Evolutionary conservation across 306 rosid genomes (phyloP).

Genomic region (Sicyos baderoa): DNA sequence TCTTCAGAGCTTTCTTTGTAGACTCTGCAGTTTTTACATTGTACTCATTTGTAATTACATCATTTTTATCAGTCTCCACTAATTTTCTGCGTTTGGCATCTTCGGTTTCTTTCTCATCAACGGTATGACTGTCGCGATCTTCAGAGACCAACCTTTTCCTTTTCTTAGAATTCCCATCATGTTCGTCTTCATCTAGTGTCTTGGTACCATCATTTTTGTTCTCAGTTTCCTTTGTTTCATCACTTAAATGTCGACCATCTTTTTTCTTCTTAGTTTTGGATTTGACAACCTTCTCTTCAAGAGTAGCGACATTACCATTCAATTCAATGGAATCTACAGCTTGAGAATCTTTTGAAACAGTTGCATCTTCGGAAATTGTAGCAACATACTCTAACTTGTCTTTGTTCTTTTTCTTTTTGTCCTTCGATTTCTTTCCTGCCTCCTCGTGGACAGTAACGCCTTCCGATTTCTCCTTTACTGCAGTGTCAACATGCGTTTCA

Average conservation of each 20-base stretch:
- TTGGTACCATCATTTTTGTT: constrained; percentile 25
- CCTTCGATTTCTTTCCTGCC: constrained; percentile 40
- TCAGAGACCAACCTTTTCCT: constrained; percentile 52
- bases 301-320: background rate
- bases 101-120: constrained; percentile 40
- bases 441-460: constrained; percentile 29
- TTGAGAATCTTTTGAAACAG: constrained; percentile 5
- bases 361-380: constrained; percentile 13
- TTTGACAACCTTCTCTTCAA: constrained; percentile 22
- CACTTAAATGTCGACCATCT: constrained; percentile 23
- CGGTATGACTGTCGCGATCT: constrained; percentile 31
- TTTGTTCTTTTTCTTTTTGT: constrained; percentile 45
- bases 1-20: constrained; percentile 35
- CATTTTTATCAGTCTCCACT: constrained; percentile 30
- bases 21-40: constrained; percentile 35
- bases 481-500: constrained; percentile 28
- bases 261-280: constrained; percentile 34
- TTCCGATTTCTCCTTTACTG: too few species aligned
- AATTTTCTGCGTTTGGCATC: constrained; percentile 49
- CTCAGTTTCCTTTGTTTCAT: constrained; percentile 22
- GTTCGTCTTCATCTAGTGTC: constrained; percentile 29
- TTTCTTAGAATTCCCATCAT: constrained; percentile 53
- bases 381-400: constrained; percentile 18
- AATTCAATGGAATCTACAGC: constrained; percentile 4
- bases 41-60: constrained; percentile 24